Base-by-base conservation (phyloP, 805 yeast genomes). In the Candida boidinii region DNA sequence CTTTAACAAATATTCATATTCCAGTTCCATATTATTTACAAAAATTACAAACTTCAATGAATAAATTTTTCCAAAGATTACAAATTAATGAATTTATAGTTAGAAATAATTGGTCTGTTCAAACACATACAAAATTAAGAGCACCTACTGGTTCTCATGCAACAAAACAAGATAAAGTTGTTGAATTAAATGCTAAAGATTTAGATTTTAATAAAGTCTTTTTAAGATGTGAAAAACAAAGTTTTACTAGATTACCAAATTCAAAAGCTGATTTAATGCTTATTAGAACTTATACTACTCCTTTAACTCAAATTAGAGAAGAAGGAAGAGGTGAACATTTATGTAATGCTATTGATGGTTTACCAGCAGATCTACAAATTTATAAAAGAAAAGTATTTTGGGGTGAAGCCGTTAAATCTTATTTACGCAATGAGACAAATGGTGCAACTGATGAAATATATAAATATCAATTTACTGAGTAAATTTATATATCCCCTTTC, bases 11-110 rank as follows among this genome's bases (percentile, higher is more conserved):
- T 29, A 70, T 82, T 38, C 94, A 82, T 48, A 67, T 57, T 3
- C 88, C 88, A 0, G 88, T 82, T 2, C 94, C 92, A 1, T 71
- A 70, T 38, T 82, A 82, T 45, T 52, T 60, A 33, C 55, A 67
- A 15, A 67, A 73, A 40, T 58, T 82, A 27, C 67, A 71, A 49
- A 44, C 63, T 5, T 70, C 82, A 16, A 82, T 82, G 90, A 73
- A 73, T 46, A 68, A 66, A 43, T 82, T 76, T 48, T 82, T 82
- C 51, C 60, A 63, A 18, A 66, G 73, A 39, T 48, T 81, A 38
- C 62, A 66, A 41, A 67, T 72, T 4, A 61, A 66, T 20, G 71
- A 73, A 35, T 64, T 66, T 30, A 79, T 81, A 48, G 72, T 71
- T 38, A 64, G 92, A 36, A 66, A 66, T 43, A 82, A 82, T 40